A percentile compares a stretch with the other conserved stretches of the same genome.
Evolutionary conservation across 1,139 yeast genomes (phyloP).

Genomic region (Entelexis paramagnoliae): DNA sequence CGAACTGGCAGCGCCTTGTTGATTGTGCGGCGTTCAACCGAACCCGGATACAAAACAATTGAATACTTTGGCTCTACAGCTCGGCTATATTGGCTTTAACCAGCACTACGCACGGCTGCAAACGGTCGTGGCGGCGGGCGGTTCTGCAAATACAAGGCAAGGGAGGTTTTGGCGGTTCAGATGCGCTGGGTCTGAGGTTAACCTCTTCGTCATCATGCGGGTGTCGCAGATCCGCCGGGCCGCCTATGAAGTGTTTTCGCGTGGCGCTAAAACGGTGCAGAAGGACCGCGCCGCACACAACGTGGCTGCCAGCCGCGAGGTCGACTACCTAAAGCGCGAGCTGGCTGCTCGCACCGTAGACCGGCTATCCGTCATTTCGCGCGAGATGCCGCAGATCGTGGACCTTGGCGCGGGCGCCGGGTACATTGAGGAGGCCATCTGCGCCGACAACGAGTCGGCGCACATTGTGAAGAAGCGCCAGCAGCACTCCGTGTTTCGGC

Average conservation of each 20-base stretch:
- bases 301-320: conserved; percentile 43
- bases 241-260: conserved; percentile 51
- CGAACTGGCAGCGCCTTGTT: too few species aligned
- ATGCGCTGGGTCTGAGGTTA: not conserved
- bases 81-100: too few species aligned
- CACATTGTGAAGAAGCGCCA: conserved; percentile 43
- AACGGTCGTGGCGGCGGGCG: too few species aligned
- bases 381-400: conserved; percentile 49
- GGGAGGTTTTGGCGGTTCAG: not conserved
- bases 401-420: conserved; percentile 75
- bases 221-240: conserved; percentile 5
- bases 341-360: conserved; percentile 65
- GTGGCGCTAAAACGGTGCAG: conserved; percentile 50
- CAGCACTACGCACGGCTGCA: too few species aligned
- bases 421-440: conserved; percentile 38
- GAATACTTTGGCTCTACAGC: too few species aligned
- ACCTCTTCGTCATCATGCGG: conserved; percentile 8
- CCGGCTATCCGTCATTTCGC: conserved; percentile 60
- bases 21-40: too few species aligned
- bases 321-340: conserved; percentile 69
- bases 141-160: too few species aligned
- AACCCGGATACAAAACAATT: too few species aligned
- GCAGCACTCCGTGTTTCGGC: conserved; percentile 39
- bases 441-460: conserved; percentile 39
- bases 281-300: conserved; percentile 43